These are phyloP conservation scores for Coemansia nantahalensis DNA, from an alignment of 192 early-diverging fungal genomes.

Conservation along the genomic window DNA sequence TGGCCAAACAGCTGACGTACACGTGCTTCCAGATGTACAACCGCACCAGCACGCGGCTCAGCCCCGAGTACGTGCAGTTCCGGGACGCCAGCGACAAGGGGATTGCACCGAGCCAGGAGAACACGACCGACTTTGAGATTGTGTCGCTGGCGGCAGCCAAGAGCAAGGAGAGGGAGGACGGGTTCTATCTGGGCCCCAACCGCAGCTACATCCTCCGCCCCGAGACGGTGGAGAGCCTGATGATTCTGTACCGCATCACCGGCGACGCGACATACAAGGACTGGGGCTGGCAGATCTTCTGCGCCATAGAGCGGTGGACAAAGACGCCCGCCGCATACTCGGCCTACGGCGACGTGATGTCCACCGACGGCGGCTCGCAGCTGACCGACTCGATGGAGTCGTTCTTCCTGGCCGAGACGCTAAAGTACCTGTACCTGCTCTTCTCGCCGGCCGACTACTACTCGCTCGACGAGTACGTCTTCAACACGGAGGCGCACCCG, in stretches of 20 bases:
- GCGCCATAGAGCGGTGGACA: slow-evolving; percentile 76
- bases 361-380: slow-evolving; percentile 19
- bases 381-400: slow-evolving; percentile 54
- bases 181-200: slow-evolving; percentile 42
- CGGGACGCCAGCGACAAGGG: slow-evolving; percentile 43
- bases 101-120: slow-evolving; percentile 6
- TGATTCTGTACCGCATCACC: slow-evolving; percentile 82
- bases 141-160: slow-evolving; percentile 8
- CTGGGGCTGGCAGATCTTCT: slow-evolving; percentile 86
- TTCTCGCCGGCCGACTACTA: slow-evolving; percentile 66
- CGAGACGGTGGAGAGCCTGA: slow-evolving; percentile 88
- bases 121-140: slow-evolving; percentile 31
- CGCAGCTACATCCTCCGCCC: slow-evolving; percentile 59
- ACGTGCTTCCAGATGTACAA: slow-evolving; percentile 70
- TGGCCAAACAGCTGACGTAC: slow-evolving; percentile 45
- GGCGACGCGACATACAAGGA: slow-evolving; percentile 68
- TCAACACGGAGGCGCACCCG: slow-evolving; percentile 96
- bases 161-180: slow-evolving; percentile 19
- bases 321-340: slow-evolving; percentile 66
- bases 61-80: slow-evolving; percentile 86
- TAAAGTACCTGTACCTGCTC: slow-evolving; percentile 91
- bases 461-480: slow-evolving; percentile 82
- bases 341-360: slow-evolving; percentile 51
- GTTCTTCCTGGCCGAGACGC: slow-evolving; percentile 78
- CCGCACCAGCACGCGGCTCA: slow-evolving; percentile 72